These are phyloP conservation scores for Coniella vitis DNA, from an alignment of 2,329 filamentous ascomycete species.

Conservation along the genomic window DNA sequence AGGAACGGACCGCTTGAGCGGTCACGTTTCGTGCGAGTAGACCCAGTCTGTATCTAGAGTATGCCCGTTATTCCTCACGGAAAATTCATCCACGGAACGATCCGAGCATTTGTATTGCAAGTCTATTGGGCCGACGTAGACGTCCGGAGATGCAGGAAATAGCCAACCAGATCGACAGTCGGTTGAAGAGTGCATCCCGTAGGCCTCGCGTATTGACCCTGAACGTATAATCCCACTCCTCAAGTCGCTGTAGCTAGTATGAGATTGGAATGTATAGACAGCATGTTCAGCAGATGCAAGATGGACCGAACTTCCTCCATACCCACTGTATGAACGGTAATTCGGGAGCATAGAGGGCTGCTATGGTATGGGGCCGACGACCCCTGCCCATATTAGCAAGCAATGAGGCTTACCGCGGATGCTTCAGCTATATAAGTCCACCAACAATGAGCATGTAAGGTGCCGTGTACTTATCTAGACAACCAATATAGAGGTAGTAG, in stretches of 20 bases:
- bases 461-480: too few relatives aligned
- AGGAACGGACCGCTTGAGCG: constrained; percentile 35
- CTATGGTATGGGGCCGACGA: constrained; percentile 4
- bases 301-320: constrained; percentile 9
- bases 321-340: constrained; percentile 4
- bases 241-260: too few relatives aligned
- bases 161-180: too few relatives aligned
- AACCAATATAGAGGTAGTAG: too few relatives aligned
- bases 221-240: too few relatives aligned
- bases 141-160: too few relatives aligned
- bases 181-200: too few relatives aligned
- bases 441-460: too few relatives aligned
- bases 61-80: background rate
- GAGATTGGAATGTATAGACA: constrained; percentile 1
- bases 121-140: background rate
- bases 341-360: constrained; percentile 13
- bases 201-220: too few relatives aligned
- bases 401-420: constrained; percentile 2
- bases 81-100: background rate
- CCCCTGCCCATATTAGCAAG: constrained; percentile 7
- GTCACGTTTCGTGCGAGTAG: constrained; percentile 13
- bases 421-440: background rate
- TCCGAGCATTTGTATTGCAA: background rate
- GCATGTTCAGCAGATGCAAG: background rate
- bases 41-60: constrained; percentile 11